Base-by-base conservation (phyloP, 225 moss, liverwort and hornwort species). In the Bryum argenteum region DNA sequence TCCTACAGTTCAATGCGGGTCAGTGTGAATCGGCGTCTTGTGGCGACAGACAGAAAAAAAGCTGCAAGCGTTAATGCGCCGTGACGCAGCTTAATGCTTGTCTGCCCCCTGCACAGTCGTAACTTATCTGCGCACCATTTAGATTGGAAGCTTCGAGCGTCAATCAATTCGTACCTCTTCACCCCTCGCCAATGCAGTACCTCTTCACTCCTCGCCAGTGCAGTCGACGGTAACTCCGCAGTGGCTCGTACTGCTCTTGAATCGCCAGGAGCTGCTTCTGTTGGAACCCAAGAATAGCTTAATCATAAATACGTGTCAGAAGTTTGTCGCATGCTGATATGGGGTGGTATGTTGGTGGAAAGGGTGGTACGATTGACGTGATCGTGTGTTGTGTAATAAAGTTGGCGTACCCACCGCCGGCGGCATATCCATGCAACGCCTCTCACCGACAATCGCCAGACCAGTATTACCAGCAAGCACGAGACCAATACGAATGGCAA, bases 391-490 rank as follows among this genome's bases (percentile, higher is more conserved):
- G 19, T 48, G 48, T 21, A 33, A 33, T 62, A 74, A 79, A 87
- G 83, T 76, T 76, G 70, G 74, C 79, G 1, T 78, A 78, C 56
- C 79, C 75, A 61, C 28, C 83, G 53, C 78, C 76, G 8, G 82
- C 84, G 66, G 48, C 54, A 16, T 81, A 84, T 14, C 58, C 78
- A 14, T 67, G 77, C 65, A 62, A 71, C 76, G 66, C 51, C 28
- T 71, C 70, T 17, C 58, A 77, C n/a, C 79, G 79, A 3, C 81
- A 79, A 53, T 79, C 83, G 38, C 87, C 87, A 23, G 83, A 91
- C 20, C 93, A 89, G 75, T 89, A 79, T 45, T 89, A 84, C 61
- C 88, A 92, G 55, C 86, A 86, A 65, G 75, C 83, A 9, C 86
- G 77, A 40, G 82, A 87, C 33, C 83, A 79, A 21, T 83, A 87